Conservation (phyloP, 2,329 filamentous ascomycete genomes). For the Talaromyces sp. region DNA sequence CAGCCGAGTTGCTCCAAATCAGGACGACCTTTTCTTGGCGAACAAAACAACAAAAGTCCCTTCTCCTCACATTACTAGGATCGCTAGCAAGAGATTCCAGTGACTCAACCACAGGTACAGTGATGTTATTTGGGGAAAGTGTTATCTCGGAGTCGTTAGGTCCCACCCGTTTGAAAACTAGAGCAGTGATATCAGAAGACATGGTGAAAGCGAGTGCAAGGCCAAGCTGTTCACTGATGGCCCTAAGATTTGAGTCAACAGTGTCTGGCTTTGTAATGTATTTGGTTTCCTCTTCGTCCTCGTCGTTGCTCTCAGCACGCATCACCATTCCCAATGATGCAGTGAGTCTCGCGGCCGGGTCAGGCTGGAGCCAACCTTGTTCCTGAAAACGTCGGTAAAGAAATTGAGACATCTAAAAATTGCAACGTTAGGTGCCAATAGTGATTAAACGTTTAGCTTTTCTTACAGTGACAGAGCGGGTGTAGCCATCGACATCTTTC, state of each 20-base stretch:
- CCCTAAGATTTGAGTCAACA: background rate
- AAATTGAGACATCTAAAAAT: conserved; percentile 7
- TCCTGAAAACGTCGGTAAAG: conserved; percentile 9
- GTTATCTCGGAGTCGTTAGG: conserved; percentile 7
- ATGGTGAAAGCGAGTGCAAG: conserved; percentile 5
- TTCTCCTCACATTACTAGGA: conserved; percentile 4
- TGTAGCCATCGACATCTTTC: conserved; percentile 8
- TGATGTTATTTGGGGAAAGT: conserved; percentile 8
- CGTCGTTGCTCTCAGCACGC: background rate
- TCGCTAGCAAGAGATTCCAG: conserved; percentile 3
- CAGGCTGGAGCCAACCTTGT: conserved; percentile 8
- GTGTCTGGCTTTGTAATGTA: conserved; percentile 6
- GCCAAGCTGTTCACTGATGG: conserved; percentile 5
- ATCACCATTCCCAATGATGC: conserved; percentile 4
- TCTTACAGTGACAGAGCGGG: conserved; percentile 9
- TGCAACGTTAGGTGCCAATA: background rate
- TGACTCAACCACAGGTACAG: conserved; percentile 8
- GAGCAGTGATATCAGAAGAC: conserved; percentile 9
- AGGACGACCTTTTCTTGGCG: conserved; percentile 8
- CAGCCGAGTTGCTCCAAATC: conserved; percentile 6
- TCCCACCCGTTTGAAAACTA: conserved; percentile 9
- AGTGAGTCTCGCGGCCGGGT: conserved; percentile 6
- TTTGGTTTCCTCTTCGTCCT: background rate
- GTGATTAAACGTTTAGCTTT: background rate
- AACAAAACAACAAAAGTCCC: conserved; percentile 9